These are phyloP conservation scores for Verticillium longisporum DNA, from an alignment of 2,329 filamentous ascomycete genomes.

Conservation along the genomic window DNA sequence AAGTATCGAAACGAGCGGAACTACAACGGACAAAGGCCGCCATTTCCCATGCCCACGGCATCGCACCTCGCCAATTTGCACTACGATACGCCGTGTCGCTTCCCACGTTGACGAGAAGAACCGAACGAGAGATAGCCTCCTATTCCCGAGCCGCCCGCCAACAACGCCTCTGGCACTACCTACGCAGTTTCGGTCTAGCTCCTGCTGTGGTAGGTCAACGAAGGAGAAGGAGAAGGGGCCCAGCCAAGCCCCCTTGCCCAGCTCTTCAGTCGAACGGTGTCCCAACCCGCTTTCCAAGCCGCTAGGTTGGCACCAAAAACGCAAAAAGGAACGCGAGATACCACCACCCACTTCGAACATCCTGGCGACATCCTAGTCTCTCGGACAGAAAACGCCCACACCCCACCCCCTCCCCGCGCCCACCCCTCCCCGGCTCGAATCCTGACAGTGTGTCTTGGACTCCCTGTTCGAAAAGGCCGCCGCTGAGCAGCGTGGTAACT, in stretches of 20 bases:
- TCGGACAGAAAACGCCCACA: conserved; percentile 3
- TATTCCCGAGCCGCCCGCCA: background rate
- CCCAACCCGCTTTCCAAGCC: background rate
- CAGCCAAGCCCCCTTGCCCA: background rate
- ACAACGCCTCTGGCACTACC: background rate
- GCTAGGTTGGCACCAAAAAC: background rate
- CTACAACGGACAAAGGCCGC: background rate
- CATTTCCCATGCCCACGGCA: conserved; percentile 2
- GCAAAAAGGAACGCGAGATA: conserved; percentile 1
- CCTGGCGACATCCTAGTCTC: background rate
- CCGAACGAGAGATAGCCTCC: background rate
- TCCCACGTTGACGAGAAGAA: background rate
- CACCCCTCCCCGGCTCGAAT: conserved; percentile 5
- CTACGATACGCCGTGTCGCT: background rate
- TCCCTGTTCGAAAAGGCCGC: conserved; percentile 7
- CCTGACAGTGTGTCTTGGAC: conserved; percentile 9
- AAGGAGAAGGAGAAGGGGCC: background rate
- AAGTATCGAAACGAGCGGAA: background rate
- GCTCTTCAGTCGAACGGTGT: background rate
- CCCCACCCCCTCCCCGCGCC: background rate
- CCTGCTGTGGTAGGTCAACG: background rate
- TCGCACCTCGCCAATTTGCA: background rate
- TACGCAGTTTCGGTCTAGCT: background rate
- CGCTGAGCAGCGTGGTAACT: conserved; percentile 12
- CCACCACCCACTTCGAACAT: background rate